These are phyloP conservation scores for Magnusiomyces tetraspermus DNA, from an alignment of 1,139 yeast genomes.

Conservation along the genomic window DNA sequence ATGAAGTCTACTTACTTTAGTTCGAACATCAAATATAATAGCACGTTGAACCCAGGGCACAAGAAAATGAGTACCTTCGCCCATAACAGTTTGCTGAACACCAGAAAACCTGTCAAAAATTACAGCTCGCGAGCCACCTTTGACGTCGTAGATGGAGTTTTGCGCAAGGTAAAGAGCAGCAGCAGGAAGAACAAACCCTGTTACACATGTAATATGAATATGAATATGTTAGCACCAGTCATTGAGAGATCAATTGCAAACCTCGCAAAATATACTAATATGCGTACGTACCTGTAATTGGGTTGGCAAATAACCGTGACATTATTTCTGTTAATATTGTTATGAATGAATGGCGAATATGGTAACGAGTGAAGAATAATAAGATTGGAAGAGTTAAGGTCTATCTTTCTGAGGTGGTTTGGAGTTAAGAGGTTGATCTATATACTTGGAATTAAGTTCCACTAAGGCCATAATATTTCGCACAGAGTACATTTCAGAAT, in stretches of 20 bases:
- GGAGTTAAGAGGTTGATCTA: too few species aligned
- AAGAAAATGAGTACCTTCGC: constrained; percentile 94
- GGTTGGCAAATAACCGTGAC: constrained; percentile 14
- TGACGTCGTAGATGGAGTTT: constrained; percentile 60
- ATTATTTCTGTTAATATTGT: too few species aligned
- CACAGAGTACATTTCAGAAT: neutral
- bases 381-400: too few species aligned
- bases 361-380: neutral
- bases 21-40: constrained; percentile 80
- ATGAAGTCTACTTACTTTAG: constrained; percentile 27
- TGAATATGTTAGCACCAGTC: too few species aligned
- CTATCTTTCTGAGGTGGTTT: neutral
- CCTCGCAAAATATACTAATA: neutral
- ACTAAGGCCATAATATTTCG: neutral
- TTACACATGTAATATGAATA: too few species aligned
- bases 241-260: too few species aligned
- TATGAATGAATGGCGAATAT: neutral
- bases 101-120: constrained; percentile 88
- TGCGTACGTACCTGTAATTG: constrained; percentile 14
- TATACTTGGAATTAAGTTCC: too few species aligned
- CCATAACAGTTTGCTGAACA: constrained; percentile 75
- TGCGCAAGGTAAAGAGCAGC: constrained; percentile 22
- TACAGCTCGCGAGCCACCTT: constrained; percentile 93
- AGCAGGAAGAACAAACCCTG: constrained; percentile 26
- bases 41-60: constrained; percentile 96